A percentile compares a stretch with the other conserved stretches of the same genome.
Evolutionary conservation across 2,329 filamentous ascomycete genomes (phyloP).

Genomic region (Drechslerella coelobrocha): DNA sequence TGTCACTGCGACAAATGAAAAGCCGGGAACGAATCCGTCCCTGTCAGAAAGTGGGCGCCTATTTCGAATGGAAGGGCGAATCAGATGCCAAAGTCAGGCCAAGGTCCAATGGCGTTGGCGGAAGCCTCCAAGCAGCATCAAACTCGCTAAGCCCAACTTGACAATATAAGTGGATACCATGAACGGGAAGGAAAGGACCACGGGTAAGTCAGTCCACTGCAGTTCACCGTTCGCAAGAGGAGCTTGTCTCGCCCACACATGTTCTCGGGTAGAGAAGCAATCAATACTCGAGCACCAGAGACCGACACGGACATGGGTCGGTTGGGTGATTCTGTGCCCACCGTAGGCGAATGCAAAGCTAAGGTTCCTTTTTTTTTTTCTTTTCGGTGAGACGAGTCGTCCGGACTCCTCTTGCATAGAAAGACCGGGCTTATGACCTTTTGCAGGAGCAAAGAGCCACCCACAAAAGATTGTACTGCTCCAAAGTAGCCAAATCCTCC

Average conservation of each 20-base stretch:
- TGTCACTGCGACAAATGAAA: conserved; percentile 42
- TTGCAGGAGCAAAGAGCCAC: conserved; percentile 40
- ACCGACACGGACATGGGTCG: conserved; percentile 39
- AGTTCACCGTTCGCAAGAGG: conserved; percentile 27
- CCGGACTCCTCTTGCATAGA: conserved; percentile 36
- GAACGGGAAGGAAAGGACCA: conserved; percentile 49
- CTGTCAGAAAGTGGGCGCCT: conserved; percentile 48
- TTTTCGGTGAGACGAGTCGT: too few species aligned
- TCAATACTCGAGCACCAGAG: conserved; percentile 36
- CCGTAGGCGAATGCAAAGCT: conserved; percentile 15
- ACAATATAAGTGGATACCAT: conserved; percentile 42
- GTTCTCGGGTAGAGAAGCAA: conserved; percentile 44
- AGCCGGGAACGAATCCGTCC: conserved; percentile 29
- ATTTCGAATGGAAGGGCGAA: conserved; percentile 40
- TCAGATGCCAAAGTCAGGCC: conserved; percentile 32
- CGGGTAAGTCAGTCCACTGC: conserved; percentile 31
- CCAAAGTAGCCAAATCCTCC: conserved; percentile 22
- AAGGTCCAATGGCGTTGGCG: conserved; percentile 49
- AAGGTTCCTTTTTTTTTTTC: neutral
- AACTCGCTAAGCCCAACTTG: conserved; percentile 50
- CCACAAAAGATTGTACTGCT: conserved; percentile 24
- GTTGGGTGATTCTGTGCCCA: conserved; percentile 49
- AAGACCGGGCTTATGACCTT: conserved; percentile 48
- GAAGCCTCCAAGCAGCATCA: conserved; percentile 26
- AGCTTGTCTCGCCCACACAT: neutral